Evolutionary conservation across 2,329 filamentous ascomycete genomes (phyloP).

Genomic region (Verruconis gallopava): DNA sequence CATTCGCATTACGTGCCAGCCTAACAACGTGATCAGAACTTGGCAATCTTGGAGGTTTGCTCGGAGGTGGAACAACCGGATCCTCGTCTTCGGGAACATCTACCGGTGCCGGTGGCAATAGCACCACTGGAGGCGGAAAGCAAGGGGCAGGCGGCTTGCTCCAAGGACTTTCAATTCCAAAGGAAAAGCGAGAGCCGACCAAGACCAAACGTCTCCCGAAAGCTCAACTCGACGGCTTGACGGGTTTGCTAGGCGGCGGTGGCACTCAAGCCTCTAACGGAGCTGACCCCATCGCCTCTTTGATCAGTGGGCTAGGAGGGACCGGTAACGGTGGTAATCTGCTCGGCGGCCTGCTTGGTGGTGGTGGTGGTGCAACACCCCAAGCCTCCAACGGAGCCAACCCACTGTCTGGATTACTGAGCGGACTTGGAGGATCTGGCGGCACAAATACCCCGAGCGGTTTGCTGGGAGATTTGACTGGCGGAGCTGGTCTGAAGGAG

Average conservation of each 20-base stretch:
- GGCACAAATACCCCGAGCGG: neutral
- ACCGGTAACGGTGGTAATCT: neutral
- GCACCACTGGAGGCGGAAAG: too few relatives aligned
- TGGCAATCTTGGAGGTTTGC: too few relatives aligned
- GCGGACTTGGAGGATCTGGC: neutral
- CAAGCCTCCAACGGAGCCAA: neutral
- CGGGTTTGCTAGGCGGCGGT: constrained; percentile 5
- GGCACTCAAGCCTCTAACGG: neutral
- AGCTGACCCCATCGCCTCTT: neutral
- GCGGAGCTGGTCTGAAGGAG: too few relatives aligned
- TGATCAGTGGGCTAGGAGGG: neutral
- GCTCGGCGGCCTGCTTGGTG: neutral
- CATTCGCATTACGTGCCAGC: too few relatives aligned
- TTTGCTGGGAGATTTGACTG: too few relatives aligned
- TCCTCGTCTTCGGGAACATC: too few relatives aligned
- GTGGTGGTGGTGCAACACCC: neutral
- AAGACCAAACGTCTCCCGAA: neutral
- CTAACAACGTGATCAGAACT: too few relatives aligned
- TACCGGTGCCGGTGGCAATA: too few relatives aligned
- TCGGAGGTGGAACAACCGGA: too few relatives aligned
- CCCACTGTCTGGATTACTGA: neutral
- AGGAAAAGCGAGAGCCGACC: too few relatives aligned
- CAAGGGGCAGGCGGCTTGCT: too few relatives aligned
- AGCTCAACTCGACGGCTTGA: neutral
- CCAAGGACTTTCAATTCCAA: too few relatives aligned